Evolutionary conservation across 1,139 yeast species (phyloP).

Genomic region (Kluyveromyces sp.): DNA sequence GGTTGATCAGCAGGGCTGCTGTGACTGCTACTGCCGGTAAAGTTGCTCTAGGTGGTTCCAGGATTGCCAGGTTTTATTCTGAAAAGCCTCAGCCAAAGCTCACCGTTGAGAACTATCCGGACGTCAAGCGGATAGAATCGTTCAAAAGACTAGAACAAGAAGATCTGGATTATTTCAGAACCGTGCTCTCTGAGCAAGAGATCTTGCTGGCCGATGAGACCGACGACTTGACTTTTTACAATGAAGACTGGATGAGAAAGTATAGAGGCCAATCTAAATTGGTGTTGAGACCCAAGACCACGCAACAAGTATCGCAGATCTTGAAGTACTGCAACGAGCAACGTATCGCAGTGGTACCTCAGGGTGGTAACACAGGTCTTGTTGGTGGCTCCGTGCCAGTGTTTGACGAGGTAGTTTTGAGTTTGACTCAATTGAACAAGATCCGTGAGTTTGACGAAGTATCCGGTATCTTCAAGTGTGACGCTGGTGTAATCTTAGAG

Average conservation of each 20-base stretch:
- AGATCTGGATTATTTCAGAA: conserved; percentile 58
- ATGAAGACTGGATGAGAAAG: conserved; percentile 96
- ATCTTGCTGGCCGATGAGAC: conserved; percentile 44
- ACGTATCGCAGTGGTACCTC: conserved; percentile 82
- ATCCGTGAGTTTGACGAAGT: conserved; percentile 73
- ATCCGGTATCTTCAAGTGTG: conserved; percentile 77
- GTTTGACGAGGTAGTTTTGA: conserved; percentile 77
- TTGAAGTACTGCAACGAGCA: conserved; percentile 73
- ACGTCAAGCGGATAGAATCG: conserved; percentile 41
- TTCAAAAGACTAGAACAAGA: conserved; percentile 42
- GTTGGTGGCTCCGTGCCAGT: conserved; percentile 92
- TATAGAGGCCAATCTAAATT: conserved; percentile 80
- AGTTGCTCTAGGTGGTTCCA: neutral
- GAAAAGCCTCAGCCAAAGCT: conserved; percentile 39
- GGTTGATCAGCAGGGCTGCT: neutral
- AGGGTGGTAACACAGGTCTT: conserved; percentile 94
- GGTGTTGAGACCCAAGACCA: conserved; percentile 77
- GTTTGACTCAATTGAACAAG: conserved; percentile 62
- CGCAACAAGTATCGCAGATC: conserved; percentile 70
- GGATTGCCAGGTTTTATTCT: conserved; percentile 11
- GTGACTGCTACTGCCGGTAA: neutral
- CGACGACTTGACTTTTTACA: conserved; percentile 64
- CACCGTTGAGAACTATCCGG: conserved; percentile 59
- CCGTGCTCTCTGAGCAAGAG: conserved; percentile 46
- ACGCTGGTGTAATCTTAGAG: conserved; percentile 84